Evolutionary conservation across 441 rosid species (phyloP), one percentile per base, ranked within the genome.

Genomic region (Bocquillonia castaneifolia): DNA sequence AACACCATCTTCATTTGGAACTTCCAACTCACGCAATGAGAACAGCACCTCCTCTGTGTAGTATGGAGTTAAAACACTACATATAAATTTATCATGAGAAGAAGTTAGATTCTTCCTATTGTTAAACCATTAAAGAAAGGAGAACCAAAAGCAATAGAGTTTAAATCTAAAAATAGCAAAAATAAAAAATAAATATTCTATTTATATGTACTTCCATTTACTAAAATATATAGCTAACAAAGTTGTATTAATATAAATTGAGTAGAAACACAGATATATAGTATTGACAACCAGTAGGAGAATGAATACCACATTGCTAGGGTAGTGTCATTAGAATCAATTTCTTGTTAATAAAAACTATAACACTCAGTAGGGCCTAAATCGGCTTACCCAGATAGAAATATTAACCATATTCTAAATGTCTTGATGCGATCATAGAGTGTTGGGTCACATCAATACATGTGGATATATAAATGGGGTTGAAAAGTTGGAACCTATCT

Each of bases 41-140:
- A 92, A 96, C 48, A 96, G 89, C 63, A 96, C 99, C 70, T 96
- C 99, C 80, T 96, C 99, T 6, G 88, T 85, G 80, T 86, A 96
- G 81, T 96, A 96, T 50, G 99, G 99, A 79, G 98, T 96, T 77
- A 96, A 82, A 75, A 96, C 97, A 66, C 99, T 96, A 72, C 72
- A 73, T 63, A 37, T 51, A 26, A 28, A 42, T 37, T 40, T 29
- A 37, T 28, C 10, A 48, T 52, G 3, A 45, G 64, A 18, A 51
- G 65, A 53, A 22, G 14, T 22, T 55, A 15, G 36, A 28, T 44
- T 54, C 40, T 63, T 32, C 25, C 36, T 59, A 10, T 26, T 48
- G 12, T 26, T 34, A 36, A 45, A 53, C 15, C 40, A n/a, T 18
- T 45, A 42, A 69, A 55, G 47, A 71, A 31, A 48, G 15, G 17